A percentile compares a stretch with the other conserved stretches of the same genome.
phyloP scores from a whole-genome alignment of 2,329 filamentous ascomycete species.

The Drechslerella coelobrocha region DNA sequence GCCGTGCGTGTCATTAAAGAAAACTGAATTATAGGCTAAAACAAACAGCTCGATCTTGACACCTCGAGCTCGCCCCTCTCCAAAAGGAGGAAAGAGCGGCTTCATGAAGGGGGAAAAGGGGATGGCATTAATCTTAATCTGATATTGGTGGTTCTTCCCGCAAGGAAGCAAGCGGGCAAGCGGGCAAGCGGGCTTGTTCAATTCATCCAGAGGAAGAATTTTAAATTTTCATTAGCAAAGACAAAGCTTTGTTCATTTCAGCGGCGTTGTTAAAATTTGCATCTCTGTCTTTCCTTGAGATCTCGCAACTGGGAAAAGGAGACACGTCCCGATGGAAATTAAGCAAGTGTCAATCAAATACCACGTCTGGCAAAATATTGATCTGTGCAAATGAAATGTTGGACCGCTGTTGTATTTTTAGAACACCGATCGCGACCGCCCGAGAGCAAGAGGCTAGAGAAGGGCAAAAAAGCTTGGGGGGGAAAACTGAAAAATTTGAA shows the following conservation, averaged over 20 bases:
- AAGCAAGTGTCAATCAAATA: constrained; percentile 34
- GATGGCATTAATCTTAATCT: constrained; percentile 35
- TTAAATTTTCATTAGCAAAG: neutral
- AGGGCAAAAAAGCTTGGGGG: constrained; percentile 7
- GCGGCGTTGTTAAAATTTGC: neutral
- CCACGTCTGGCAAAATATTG: constrained; percentile 36
- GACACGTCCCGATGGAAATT: constrained; percentile 29
- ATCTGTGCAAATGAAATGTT: constrained; percentile 32
- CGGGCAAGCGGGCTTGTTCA: neutral
- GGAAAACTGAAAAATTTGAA: constrained; percentile 20
- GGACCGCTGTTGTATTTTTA: constrained; percentile 40
- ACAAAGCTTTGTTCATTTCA: constrained; percentile 17
- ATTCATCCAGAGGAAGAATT: constrained; percentile 3
- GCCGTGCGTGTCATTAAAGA: constrained; percentile 1
- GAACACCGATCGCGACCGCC: constrained; percentile 2
- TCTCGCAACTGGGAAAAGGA: neutral
- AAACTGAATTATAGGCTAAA: neutral
- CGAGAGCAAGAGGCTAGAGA: neutral
- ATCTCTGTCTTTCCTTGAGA: neutral
- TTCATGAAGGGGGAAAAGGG: constrained; percentile 8
- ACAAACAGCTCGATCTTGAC: constrained; percentile 1
- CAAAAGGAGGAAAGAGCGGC: constrained; percentile 7
- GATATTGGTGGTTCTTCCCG: constrained; percentile 17
- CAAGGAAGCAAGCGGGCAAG: too few species aligned
- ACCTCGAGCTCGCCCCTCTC: neutral